These are phyloP conservation scores for Lophiostoma macrostomum DNA, from an alignment of 495 filamentous ascomycete genomes.

Conservation along the genomic window DNA sequence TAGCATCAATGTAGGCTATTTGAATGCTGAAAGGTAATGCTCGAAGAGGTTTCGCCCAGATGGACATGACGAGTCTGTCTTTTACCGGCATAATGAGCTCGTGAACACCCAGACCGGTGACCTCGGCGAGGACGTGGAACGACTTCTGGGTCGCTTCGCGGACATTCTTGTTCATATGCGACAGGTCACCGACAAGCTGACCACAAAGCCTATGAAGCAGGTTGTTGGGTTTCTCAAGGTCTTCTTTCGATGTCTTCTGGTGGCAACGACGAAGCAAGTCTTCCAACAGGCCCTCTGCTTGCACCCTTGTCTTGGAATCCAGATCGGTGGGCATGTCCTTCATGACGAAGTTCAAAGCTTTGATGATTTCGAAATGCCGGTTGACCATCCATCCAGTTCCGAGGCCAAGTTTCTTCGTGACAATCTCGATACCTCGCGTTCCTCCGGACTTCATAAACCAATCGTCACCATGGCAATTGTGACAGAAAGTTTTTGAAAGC, in stretches of 20 bases:
- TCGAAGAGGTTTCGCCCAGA: slow-evolving; percentile 90
- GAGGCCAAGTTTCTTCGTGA: slow-evolving; percentile 74
- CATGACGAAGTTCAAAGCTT: slow-evolving; percentile 88
- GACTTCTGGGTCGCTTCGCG: slow-evolving; percentile 77
- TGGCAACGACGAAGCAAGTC: slow-evolving; percentile 72
- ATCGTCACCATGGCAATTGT: slow-evolving; percentile 92
- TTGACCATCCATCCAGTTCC: slow-evolving; percentile 78
- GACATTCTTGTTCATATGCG: slow-evolving; percentile 92
- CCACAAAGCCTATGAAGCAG: slow-evolving; percentile 72
- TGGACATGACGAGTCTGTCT: slow-evolving; percentile 76
- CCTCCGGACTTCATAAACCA: slow-evolving; percentile 97
- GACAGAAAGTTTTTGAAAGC: slow-evolving; percentile 76
- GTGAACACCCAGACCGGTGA: slow-evolving; percentile 71
- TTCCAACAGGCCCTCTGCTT: slow-evolving; percentile 77
- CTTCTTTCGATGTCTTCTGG: slow-evolving; percentile 68
- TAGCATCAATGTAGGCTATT: slow-evolving; percentile 96
- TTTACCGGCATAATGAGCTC: slow-evolving; percentile 84
- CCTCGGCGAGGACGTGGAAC: slow-evolving; percentile 75
- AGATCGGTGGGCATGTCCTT: slow-evolving; percentile 95
- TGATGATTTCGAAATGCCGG: slow-evolving; percentile 78
- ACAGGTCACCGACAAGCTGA: slow-evolving; percentile 79
- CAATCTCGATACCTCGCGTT: slow-evolving; percentile 78
- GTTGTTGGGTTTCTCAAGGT: slow-evolving; percentile 63
- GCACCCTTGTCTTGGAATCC: slow-evolving; percentile 76
- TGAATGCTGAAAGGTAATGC: slow-evolving; percentile 89